Percentiles rank a stretch among this genome's conserved stretches.
Evolutionary conservation across 805 yeast genomes (phyloP).

Genomic region (Blastobotrys mokoenaii): DNA sequence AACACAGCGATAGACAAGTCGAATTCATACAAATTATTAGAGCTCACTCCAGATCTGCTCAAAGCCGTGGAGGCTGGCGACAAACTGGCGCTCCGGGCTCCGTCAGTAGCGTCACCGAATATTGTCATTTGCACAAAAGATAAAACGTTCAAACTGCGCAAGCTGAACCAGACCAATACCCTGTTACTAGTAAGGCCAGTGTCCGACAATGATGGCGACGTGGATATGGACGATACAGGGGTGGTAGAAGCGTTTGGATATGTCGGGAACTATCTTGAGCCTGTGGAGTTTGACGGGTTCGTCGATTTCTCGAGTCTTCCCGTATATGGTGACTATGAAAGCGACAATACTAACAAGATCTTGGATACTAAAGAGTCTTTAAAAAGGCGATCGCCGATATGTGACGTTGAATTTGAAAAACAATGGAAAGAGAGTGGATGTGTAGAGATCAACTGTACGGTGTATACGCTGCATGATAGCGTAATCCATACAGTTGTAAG

Average conservation of each 20-base stretch:
- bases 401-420: slow-evolving; percentile 42
- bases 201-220: background rate
- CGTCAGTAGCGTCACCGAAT: slow-evolving; percentile 25
- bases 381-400: slow-evolving; percentile 40
- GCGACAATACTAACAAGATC: background rate
- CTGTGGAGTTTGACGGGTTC: slow-evolving; percentile 9
- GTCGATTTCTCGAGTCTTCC: slow-evolving; percentile 21
- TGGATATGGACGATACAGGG: background rate
- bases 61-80: slow-evolving; percentile 15
- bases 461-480: slow-evolving; percentile 19
- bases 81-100: slow-evolving; percentile 29
- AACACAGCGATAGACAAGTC: background rate
- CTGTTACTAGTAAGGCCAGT: slow-evolving; percentile 42
- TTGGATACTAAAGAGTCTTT: slow-evolving; percentile 4
- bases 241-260: slow-evolving; percentile 18
- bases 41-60: slow-evolving; percentile 22
- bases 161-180: slow-evolving; percentile 82
- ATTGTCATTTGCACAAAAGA: slow-evolving; percentile 54
- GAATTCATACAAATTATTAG: slow-evolving; percentile 19
- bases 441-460: slow-evolving; percentile 39
- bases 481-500: slow-evolving; percentile 18
- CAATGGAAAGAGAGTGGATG: slow-evolving; percentile 52
- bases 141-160: slow-evolving; percentile 58
- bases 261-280: slow-evolving; percentile 21
- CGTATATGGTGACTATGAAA: slow-evolving; percentile 14